Percentiles rank a stretch among this genome's conserved stretches.
Evolutionary conservation across 108 stramenopile species (phyloP).

Genomic region (Skeletonema costatum): DNA sequence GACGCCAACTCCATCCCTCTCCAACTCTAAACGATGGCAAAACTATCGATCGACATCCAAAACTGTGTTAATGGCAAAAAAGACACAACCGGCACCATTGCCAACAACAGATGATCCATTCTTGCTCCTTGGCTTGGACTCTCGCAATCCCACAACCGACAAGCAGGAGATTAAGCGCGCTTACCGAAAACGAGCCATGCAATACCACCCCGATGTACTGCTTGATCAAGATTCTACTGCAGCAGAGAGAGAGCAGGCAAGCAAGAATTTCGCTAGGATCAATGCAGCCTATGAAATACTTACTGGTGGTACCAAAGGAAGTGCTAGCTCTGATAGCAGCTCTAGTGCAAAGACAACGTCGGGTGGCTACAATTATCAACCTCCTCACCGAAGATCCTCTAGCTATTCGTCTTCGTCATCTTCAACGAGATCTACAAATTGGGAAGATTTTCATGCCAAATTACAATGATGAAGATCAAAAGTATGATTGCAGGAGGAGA

Average conservation of each 20-base stretch:
- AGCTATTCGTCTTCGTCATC: slow-evolving; percentile 33
- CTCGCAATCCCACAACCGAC: slow-evolving; percentile 55
- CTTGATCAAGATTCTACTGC: slow-evolving; percentile 51
- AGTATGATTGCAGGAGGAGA: slow-evolving; percentile 79
- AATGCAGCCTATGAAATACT: slow-evolving; percentile 81
- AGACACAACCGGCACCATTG: slow-evolving; percentile 41
- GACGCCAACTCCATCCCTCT: not conserved
- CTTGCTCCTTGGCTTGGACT: slow-evolving; percentile 46
- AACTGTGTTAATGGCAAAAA: slow-evolving; percentile 8
- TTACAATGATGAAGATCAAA: slow-evolving; percentile 57
- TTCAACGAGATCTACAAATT: slow-evolving; percentile 47
- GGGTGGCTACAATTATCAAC: slow-evolving; percentile 49
- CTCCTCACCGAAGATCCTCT: slow-evolving; percentile 73
- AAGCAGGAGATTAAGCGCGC: slow-evolving; percentile 78
- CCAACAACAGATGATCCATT: slow-evolving; percentile 51
- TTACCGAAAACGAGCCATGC: slow-evolving; percentile 74
- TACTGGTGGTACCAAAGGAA: slow-evolving; percentile 45
- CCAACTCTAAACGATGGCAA: not conserved
- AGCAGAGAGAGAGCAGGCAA: slow-evolving; percentile 67
- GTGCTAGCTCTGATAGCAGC: not conserved
- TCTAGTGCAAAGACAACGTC: slow-evolving; percentile 24
- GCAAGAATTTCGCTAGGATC: slow-evolving; percentile 79
- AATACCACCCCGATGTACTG: slow-evolving; percentile 84
- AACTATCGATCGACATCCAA: not conserved
- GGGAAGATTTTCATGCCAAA: slow-evolving; percentile 89